A percentile compares a stretch with the other conserved stretches of the same genome.
Evolutionary conservation across 768 basidiomycete genomes (phyloP).

Genomic region (Mycena chlorophos): DNA sequence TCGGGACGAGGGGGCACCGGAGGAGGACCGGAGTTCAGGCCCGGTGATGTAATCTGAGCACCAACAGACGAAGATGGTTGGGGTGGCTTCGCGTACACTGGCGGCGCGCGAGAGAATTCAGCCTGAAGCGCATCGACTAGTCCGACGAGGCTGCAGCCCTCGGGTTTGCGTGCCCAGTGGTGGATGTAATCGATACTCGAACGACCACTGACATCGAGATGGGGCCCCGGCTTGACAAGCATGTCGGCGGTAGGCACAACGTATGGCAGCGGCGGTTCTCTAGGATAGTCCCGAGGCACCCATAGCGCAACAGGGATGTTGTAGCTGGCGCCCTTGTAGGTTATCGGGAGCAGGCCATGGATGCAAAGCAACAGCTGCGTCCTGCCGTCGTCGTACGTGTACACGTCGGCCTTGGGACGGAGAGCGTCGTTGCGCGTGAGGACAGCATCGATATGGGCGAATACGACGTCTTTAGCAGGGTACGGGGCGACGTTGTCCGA

Average conservation of each 20-base stretch:
- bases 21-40: constrained; percentile 26
- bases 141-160: constrained; percentile 78
- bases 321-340: constrained; percentile 73
- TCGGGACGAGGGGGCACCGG: constrained; percentile 25
- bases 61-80: no score
- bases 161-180: constrained; percentile 80
- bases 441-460: constrained; percentile 59
- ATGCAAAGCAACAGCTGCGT: constrained; percentile 88
- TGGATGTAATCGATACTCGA: constrained; percentile 69
- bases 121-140: constrained; percentile 78
- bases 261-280: constrained; percentile 79
- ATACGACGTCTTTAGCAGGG: constrained; percentile 53
- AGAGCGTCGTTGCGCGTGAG: constrained; percentile 57
- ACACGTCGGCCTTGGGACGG: constrained; percentile 78
- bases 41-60: constrained; percentile 23
- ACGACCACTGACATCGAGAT: constrained; percentile 80
- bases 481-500: constrained; percentile 64
- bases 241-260: constrained; percentile 91
- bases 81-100: constrained; percentile 81
- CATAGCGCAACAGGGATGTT: constrained; percentile 93
- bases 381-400: constrained; percentile 93
- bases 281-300: constrained; percentile 84
- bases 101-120: constrained; percentile 83
- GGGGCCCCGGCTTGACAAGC: constrained; percentile 75
- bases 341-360: constrained; percentile 89